A percentile compares a stretch with the other conserved stretches of the same genome.
Evolutionary conservation across 2,329 filamentous ascomycete genomes (phyloP).

Genomic region (Onygenales sp.): DNA sequence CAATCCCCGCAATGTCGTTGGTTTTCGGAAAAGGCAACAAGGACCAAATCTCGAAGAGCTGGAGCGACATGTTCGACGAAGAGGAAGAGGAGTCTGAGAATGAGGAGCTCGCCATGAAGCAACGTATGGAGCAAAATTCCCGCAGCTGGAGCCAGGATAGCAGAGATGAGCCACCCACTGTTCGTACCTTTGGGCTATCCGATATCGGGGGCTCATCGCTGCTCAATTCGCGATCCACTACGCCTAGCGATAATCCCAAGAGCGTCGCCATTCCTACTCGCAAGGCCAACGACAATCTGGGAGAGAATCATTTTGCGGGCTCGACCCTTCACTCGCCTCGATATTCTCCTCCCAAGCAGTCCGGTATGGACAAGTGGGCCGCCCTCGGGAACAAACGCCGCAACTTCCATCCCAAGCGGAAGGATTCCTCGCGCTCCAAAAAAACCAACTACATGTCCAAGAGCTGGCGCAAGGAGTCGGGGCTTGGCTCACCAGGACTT

Average conservation of each 20-base stretch:
- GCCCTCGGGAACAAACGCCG: slow-evolving; percentile 76
- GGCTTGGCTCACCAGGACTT: slow-evolving; percentile 20
- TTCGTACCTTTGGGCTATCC: slow-evolving; percentile 42
- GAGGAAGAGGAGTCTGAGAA: slow-evolving; percentile 75
- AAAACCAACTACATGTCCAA: slow-evolving; percentile 35
- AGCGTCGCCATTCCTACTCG: slow-evolving; percentile 47
- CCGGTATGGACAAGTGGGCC: slow-evolving; percentile 71
- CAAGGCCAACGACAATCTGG: slow-evolving; percentile 62
- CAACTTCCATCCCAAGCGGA: slow-evolving; percentile 48
- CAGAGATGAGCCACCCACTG: slow-evolving; percentile 41
- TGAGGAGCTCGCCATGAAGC: slow-evolving; percentile 51
- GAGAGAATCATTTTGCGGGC: slow-evolving; percentile 51
- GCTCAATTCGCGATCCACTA: slow-evolving; percentile 38
- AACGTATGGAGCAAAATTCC: slow-evolving; percentile 54
- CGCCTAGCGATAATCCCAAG: slow-evolving; percentile 28
- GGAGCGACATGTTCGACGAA: slow-evolving; percentile 97
- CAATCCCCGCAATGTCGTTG: slow-evolving; percentile 61
- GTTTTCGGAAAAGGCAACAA: slow-evolving; percentile 65
- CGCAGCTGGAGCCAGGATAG: slow-evolving; percentile 73
- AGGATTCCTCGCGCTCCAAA: slow-evolving; percentile 40
- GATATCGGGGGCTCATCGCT: slow-evolving; percentile 43
- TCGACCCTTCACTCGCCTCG: slow-evolving; percentile 34
- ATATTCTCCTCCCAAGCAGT: slow-evolving; percentile 50
- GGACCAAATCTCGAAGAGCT: slow-evolving; percentile 88
- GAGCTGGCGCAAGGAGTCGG: slow-evolving; percentile 35